Base-by-base conservation (phyloP, 192 early-diverging fungal species). In the Phlyctochytrium arcticum region DNA sequence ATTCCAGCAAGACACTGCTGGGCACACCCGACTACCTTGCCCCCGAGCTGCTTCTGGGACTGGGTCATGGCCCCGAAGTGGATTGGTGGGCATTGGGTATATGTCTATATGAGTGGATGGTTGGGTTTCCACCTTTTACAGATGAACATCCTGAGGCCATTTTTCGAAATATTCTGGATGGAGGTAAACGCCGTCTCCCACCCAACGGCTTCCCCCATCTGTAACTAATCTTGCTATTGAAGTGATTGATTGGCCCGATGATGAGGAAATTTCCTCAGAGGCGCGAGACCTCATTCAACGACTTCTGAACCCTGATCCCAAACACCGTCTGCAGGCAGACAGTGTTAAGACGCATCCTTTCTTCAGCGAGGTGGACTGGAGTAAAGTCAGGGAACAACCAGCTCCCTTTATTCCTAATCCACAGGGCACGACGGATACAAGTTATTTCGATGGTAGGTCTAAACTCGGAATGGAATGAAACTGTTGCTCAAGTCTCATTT, bases 51-150 rank as follows among this genome's bases (percentile, higher is more conserved):
- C 76, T 96, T 36, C 82, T 93, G 7, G 92, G 94, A 5, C 85
- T 90, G 10, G 89, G 88, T 17, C 90, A 96, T 65, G 88, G 85
- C 7, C 80, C 84, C 3, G 87, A 87, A 2, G 96, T 96, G 7
- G 96, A 98, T 63, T 98, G 92, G 93, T 98, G 96, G 96, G 85
- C 92, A 1, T 69, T 97, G 15, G 96, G 96, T 26, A 86, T 96
- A 30, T 91, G 92, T 48, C 60, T 95, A 29, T 98, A 89, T 71
- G 95, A 98, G 73, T 92, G 91, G 75, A 63, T 96, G 42, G 79
- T 82, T 10, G 94, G 94, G 32, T 90, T 89, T 57, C 92, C 94
- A 27, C 94, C 94, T 0, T 96, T 96, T 61, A 91, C 86, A 53
- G 94, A 92, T 70, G 89, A 94, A 19, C 71, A 85, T 1, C 87